Conservation (phyloP, 2,329 filamentous ascomycete genomes). For the Talaromyces sp. region DNA sequence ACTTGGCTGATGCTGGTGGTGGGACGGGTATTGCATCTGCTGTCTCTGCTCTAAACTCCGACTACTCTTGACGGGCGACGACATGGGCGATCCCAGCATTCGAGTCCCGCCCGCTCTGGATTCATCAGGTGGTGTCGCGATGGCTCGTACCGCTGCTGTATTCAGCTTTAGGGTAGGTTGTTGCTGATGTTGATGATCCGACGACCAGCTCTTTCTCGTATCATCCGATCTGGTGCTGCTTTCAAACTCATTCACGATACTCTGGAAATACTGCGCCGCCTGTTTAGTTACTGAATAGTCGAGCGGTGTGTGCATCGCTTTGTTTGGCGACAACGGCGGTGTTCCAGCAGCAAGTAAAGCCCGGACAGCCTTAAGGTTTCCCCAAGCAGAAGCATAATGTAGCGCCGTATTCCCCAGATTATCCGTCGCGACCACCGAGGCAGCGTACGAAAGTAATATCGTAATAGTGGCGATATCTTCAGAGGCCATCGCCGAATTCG, state of each 20-base stretch:
- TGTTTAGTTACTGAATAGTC: conserved; percentile 78
- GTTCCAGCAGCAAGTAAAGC: conserved; percentile 76
- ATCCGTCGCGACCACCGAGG: conserved; percentile 59
- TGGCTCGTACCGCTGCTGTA: conserved; percentile 9
- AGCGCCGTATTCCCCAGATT: conserved; percentile 77
- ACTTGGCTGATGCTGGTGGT: neutral
- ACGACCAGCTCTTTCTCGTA: neutral
- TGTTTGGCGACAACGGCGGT: conserved; percentile 67
- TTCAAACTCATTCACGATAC: conserved; percentile 68
- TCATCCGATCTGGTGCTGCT: conserved; percentile 52
- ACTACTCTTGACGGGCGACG: conserved; percentile 11
- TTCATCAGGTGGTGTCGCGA: conserved; percentile 9
- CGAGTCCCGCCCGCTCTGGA: conserved; percentile 4
- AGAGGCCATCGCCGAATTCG: conserved; percentile 22
- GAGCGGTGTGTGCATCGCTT: conserved; percentile 78
- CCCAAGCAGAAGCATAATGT: conserved; percentile 80
- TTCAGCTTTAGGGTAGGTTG: conserved; percentile 13
- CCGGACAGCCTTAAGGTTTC: conserved; percentile 71
- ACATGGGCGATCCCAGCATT: conserved; percentile 11
- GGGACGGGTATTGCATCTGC: neutral
- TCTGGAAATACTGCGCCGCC: conserved; percentile 80
- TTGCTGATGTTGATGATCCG: neutral
- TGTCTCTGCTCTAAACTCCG: neutral
- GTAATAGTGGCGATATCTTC: conserved; percentile 29
- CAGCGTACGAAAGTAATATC: conserved; percentile 26